A percentile compares a stretch with the other conserved stretches of the same genome.
These are phyloP conservation scores for Powellomyces hirtus DNA, from an alignment of 192 early-diverging fungal genomes.

Conservation along the genomic window DNA sequence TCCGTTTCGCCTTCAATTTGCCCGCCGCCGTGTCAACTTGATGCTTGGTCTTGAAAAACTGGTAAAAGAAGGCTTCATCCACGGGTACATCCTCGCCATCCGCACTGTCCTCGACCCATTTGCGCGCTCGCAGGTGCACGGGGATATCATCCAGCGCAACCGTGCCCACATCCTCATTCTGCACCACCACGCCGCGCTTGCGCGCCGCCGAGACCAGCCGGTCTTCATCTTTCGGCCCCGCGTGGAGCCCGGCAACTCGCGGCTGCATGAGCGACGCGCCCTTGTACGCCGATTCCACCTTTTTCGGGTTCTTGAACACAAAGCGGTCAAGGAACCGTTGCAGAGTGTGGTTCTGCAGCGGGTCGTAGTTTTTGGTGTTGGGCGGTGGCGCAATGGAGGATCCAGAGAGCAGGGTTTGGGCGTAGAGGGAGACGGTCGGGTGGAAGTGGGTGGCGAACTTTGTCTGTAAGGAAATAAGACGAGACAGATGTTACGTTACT, in stretches of 20 bases:
- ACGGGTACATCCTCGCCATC: constrained; percentile 59
- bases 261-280: constrained; percentile 66
- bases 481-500: too few relatives aligned
- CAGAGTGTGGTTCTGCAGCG: constrained; percentile 87
- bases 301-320: constrained; percentile 93
- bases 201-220: constrained; percentile 51
- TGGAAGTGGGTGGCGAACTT: constrained; percentile 83
- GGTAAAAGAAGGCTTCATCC: constrained; percentile 79
- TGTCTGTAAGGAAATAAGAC: constrained; percentile 44
- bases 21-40: constrained; percentile 24
- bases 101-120: constrained; percentile 42
- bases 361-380: constrained; percentile 64
- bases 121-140: constrained; percentile 63
- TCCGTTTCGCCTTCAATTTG: constrained; percentile 45
- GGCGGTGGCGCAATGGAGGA: constrained; percentile 61
- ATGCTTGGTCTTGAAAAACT: constrained; percentile 69
- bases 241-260: constrained; percentile 11
- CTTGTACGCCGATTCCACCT: constrained; percentile 52
- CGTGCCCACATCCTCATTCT: constrained; percentile 56
- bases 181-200: constrained; percentile 61
- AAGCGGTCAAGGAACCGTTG: constrained; percentile 93
- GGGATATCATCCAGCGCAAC: constrained; percentile 51
- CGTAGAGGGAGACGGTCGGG: constrained; percentile 85
- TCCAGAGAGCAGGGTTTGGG: constrained; percentile 66
- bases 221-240: constrained; percentile 25